phyloP scores from a whole-genome alignment of 805 yeast species.

The Hanseniaspora occidentalis region DNA sequence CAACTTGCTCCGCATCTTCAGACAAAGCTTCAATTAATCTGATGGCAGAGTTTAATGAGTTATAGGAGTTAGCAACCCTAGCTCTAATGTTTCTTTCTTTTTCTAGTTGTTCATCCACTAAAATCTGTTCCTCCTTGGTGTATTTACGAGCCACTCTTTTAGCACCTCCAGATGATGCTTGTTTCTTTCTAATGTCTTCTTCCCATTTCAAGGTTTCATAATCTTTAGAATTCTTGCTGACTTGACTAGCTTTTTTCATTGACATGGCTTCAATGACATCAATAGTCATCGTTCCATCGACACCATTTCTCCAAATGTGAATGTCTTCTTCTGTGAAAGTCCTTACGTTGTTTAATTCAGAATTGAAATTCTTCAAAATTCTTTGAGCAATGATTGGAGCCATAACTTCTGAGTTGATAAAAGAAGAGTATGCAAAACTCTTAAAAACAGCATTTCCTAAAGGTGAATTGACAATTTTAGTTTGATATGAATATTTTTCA shows the following conservation, averaged over 20 bases:
- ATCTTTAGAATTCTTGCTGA: slow-evolving; percentile 65
- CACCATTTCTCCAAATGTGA: slow-evolving; percentile 47
- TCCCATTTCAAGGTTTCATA: slow-evolving; percentile 88
- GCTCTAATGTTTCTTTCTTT: slow-evolving; percentile 49
- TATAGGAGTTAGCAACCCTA: slow-evolving; percentile 28
- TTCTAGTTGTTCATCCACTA: slow-evolving; percentile 48
- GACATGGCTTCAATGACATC: slow-evolving; percentile 36
- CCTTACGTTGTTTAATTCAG: slow-evolving; percentile 21
- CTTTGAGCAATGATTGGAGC: slow-evolving; percentile 37
- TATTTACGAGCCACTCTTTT: slow-evolving; percentile 33
- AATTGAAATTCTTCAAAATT: slow-evolving; percentile 31
- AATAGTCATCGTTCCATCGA: slow-evolving; percentile 57
- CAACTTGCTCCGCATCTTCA: slow-evolving; percentile 34
- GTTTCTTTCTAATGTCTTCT: slow-evolving; percentile 62
- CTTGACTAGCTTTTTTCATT: slow-evolving; percentile 28
- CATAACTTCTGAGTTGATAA: slow-evolving; percentile 45
- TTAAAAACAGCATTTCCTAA: slow-evolving; percentile 34
- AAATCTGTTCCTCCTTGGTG: slow-evolving; percentile 62
- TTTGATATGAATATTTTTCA: not conserved
- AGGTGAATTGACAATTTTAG: slow-evolving; percentile 14
- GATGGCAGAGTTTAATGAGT: slow-evolving; percentile 35
- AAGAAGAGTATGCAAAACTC: slow-evolving; percentile 40
- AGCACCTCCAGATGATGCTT: slow-evolving; percentile 36
- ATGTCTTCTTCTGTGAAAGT: slow-evolving; percentile 38
- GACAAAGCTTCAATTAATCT: slow-evolving; percentile 44